Base-by-base conservation (phyloP, 345 rosid species). In the Ailanthus altissimus region DNA sequence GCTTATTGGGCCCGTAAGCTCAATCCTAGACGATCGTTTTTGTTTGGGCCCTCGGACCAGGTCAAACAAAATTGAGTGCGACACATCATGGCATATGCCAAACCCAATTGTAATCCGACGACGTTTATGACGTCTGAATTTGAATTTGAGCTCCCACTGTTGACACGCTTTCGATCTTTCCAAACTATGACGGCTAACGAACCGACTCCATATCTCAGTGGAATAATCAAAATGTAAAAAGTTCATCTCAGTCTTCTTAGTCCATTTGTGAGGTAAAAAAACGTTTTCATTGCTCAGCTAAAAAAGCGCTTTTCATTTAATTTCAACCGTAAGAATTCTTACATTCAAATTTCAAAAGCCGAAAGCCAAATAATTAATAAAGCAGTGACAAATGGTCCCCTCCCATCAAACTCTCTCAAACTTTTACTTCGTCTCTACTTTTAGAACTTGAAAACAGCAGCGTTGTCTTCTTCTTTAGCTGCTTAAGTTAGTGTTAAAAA, bases 291-390 rank as follows among this genome's bases (percentile, higher is more conserved):
- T 56, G 36, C 51, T 56, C 32, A 36, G 6, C 18, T n/a, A 21
- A 38, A 18, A 32, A 70, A 42, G 57, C 53, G 66, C 54, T 23
- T 25, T 69, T 50, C 26, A 40, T 20, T 64, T 64, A 32, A 32
- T 32, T 32, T 1, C 38, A 3, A 32, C 3, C 3, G 38, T 32
- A 43, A 61, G 21, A 20, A 3, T 3, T 0, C n/a, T 5, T 28
- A 28, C 46, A 5, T 58, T 72, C 75, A 72, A 72, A 72, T 42
- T 72, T 72, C 75, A 43, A 72, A 72, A 42, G 40, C 51, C 51
- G 1, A 72, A 18, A 25, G 36, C 40, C 25, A 16, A 16, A 28
- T 0, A 56, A 72, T 32, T 32, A 32, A 32, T 32, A 32, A 72
- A 72, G 64, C 38, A 56, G 21, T 4, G 12, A 40, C 54, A 42